Evolutionary conservation across 345 rosid genomes (phyloP), one percentile per base, ranked within the genome.

Genomic region (Cardamine occulta): DNA sequence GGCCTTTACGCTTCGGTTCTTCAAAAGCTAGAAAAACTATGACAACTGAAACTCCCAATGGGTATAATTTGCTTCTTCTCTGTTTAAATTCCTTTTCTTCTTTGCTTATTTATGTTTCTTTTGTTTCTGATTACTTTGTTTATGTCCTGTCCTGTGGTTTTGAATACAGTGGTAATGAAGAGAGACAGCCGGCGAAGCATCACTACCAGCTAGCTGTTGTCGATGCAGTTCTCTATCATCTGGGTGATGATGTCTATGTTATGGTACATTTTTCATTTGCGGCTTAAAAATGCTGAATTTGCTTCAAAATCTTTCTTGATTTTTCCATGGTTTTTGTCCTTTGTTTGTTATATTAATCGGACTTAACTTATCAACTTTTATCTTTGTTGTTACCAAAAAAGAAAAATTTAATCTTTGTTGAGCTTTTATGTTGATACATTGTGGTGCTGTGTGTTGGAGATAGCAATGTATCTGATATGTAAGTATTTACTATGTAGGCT

Each of bases 241-340:
- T 79, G 11, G 82, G 76, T 8, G 83, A 79, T 10, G 39, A 68
- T 73, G 79, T 78, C 0, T 73, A 82, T 64, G 81, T 79, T 54
- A 62, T 66, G 42, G 85, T 79, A 68, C 44, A 4, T 55, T 8
- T 18, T 2, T 47, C 0, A 5, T 45, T 47, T 48, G 53, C 45
- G 37, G 15, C 44, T 47, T 49, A 8, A 4, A 11, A 21, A 11
- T 21, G 1, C 28, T 21, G 29, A 10, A 51, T 21, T 51, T 8
- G 26, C 24, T 49, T 19, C 12, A 24, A 24, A 2, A 24, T 3
- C 26, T 24, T 24, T 24, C 26, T 24, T 24, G 26, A 24, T 24
- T 24, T 24, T 24, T 24, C 26, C 26, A 24, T 24, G 26, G 26
- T 3, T 24, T 1, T 24, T 24, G 3, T 24, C 26, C 26, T 24